phyloP scores from a whole-genome alignment of 495 filamentous ascomycete species.

The Neurospora pannonica region DNA sequence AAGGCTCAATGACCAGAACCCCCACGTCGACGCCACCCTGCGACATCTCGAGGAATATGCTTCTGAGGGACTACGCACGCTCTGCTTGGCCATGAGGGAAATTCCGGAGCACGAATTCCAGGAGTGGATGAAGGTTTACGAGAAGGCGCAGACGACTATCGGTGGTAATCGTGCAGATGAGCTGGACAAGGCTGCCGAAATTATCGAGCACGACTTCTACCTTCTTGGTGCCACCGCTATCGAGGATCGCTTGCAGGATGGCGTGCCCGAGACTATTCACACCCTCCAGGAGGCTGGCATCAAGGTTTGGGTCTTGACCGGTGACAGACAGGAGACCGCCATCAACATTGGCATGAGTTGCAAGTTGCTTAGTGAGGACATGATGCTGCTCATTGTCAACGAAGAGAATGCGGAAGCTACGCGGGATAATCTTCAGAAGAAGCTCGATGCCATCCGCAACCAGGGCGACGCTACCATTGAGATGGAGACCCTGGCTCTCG shows the following conservation, averaged over 20 bases:
- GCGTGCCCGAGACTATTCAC: conserved; percentile 97
- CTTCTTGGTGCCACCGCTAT: conserved; percentile 95
- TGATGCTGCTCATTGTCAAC: conserved; percentile 95
- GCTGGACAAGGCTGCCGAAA: conserved; percentile 91
- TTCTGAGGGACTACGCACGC: conserved; percentile 86
- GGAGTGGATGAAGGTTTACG: conserved; percentile 80
- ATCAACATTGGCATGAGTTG: conserved; percentile 99
- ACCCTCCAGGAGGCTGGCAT: conserved; percentile 95
- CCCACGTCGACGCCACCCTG: conserved; percentile 75
- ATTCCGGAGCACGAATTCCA: conserved; percentile 83
- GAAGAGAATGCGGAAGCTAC: conserved; percentile 72
- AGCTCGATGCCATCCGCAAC: conserved; percentile 73
- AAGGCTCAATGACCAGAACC: conserved; percentile 68
- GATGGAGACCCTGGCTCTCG: conserved; percentile 79
- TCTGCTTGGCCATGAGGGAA: conserved; percentile 93
- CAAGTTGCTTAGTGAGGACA: conserved; percentile 96
- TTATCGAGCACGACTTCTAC: conserved; percentile 87
- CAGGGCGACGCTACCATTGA: conserved; percentile 67
- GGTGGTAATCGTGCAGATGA: conserved; percentile 88
- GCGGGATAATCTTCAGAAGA: conserved; percentile 80
- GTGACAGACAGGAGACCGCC: conserved; percentile 95
- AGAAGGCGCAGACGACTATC: conserved; percentile 84
- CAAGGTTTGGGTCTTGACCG: conserved; percentile 98
- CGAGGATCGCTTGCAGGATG: conserved; percentile 94
- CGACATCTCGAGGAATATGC: conserved; percentile 97